A percentile compares a stretch with the other conserved stretches of the same genome.
Evolutionary conservation across 768 basidiomycete genomes (phyloP).

Genomic region (Hypholoma sublateritium): DNA sequence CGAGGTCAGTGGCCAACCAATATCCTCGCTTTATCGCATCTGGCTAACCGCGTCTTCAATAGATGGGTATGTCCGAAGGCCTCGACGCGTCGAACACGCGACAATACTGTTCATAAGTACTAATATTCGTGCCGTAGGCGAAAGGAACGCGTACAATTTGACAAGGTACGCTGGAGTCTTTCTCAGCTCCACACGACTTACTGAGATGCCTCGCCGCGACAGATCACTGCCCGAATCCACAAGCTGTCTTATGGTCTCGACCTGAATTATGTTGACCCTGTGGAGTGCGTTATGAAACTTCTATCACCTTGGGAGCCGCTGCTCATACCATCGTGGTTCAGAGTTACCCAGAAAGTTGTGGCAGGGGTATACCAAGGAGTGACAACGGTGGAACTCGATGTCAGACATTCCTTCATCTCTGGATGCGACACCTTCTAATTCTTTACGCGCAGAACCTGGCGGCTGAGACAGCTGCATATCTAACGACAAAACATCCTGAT

Average conservation of each 20-base stretch:
- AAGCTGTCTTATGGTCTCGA: constrained; percentile 98
- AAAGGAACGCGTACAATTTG: constrained; percentile 91
- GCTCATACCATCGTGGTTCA: constrained; percentile 25
- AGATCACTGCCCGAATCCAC: constrained; percentile 86
- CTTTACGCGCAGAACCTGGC: constrained; percentile 76
- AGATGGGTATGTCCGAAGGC: constrained; percentile 46
- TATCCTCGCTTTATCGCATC: background rate
- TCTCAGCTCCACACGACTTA: constrained; percentile 15
- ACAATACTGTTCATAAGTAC: constrained; percentile 19
- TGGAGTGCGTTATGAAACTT: constrained; percentile 61
- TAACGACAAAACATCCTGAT: constrained; percentile 96
- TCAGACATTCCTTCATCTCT: constrained; percentile 36
- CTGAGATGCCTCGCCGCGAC: background rate
- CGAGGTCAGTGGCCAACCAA: constrained; percentile 30
- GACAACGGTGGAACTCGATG: constrained; percentile 96
- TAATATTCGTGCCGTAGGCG: constrained; percentile 45
- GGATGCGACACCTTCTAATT: background rate
- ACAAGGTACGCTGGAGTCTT: constrained; percentile 59
- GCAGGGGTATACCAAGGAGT: constrained; percentile 93
- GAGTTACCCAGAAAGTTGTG: constrained; percentile 90
- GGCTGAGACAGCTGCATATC: constrained; percentile 94
- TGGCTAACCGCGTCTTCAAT: constrained; percentile 7
- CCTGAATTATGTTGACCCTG: constrained; percentile 86
- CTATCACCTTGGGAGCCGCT: constrained; percentile 1
- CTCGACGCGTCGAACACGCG: constrained; percentile 36